phyloP scores from a whole-genome alignment of 2,329 filamentous ascomycete species.

The Talaromyces sp. region DNA sequence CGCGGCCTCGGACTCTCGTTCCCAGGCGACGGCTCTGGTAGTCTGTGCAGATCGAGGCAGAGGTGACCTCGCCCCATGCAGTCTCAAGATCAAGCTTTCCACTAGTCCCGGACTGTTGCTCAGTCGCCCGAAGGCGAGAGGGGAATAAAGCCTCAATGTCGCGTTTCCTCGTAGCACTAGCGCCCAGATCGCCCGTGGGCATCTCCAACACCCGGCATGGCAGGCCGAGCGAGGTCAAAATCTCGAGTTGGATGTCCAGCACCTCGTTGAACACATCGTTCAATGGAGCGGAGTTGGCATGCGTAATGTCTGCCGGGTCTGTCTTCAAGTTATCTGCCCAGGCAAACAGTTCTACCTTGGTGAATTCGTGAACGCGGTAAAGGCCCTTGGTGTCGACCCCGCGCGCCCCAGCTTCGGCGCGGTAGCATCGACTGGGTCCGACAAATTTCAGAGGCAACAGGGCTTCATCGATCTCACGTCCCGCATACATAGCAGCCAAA shows the following conservation, averaged over 20 bases:
- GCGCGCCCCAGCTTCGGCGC: slow-evolving; percentile 86
- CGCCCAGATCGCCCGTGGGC: slow-evolving; percentile 82
- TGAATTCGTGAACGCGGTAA: slow-evolving; percentile 97
- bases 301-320: slow-evolving; percentile 13
- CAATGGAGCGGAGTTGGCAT: slow-evolving; percentile 13
- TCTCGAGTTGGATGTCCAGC: slow-evolving; percentile 78
- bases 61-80: slow-evolving; percentile 92
- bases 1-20: slow-evolving; percentile 61
- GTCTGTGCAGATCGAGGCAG: slow-evolving; percentile 85
- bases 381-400: slow-evolving; percentile 89
- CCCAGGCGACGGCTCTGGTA: slow-evolving; percentile 82
- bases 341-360: slow-evolving; percentile 95
- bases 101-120: neutral
- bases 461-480: slow-evolving; percentile 58
- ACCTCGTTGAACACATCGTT: slow-evolving; percentile 71
- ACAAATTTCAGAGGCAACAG: slow-evolving; percentile 74
- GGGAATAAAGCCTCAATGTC: slow-evolving; percentile 97
- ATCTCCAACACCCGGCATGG: slow-evolving; percentile 89
- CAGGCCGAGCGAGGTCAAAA: slow-evolving; percentile 70
- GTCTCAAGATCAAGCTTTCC: slow-evolving; percentile 38
- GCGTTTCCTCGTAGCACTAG: slow-evolving; percentile 77
- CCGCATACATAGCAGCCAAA: slow-evolving; percentile 83
- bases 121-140: slow-evolving; percentile 51
- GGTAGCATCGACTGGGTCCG: slow-evolving; percentile 86
- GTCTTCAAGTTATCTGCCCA: slow-evolving; percentile 62